Conservation (phyloP, 768 basidiomycete species). For the Coprinopsis sp. region DNA sequence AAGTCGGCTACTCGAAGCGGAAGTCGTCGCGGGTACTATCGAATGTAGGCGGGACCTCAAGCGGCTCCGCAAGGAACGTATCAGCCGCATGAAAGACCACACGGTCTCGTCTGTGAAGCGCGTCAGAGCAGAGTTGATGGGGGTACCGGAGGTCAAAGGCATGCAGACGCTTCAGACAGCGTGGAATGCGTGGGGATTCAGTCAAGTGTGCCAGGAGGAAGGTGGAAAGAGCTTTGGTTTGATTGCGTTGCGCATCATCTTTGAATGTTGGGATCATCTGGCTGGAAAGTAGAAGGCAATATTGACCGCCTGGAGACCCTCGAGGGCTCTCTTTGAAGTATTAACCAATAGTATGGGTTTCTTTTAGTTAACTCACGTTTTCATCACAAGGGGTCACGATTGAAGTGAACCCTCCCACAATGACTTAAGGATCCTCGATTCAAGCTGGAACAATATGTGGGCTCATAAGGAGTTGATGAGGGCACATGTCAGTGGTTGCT, state of each 20-base stretch:
- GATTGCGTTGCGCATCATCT: conserved; percentile 53
- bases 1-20: conserved; percentile 61
- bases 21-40: conserved; percentile 72
- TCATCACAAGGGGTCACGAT: too few species aligned
- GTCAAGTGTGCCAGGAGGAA: conserved; percentile 32
- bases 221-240: conserved; percentile 65
- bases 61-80: conserved; percentile 53
- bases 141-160: conserved; percentile 24
- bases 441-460: too few species aligned
- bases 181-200: conserved; percentile 64
- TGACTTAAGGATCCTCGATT: too few species aligned
- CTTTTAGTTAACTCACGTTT: too few species aligned
- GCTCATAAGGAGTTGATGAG: too few species aligned
- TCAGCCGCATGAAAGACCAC: conserved; percentile 60
- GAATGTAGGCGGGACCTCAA: conserved; percentile 62
- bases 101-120: conserved; percentile 46
- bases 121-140: conserved; percentile 16
- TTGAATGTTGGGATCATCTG: conserved; percentile 57
- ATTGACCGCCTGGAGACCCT: too few species aligned
- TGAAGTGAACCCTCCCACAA: too few species aligned
- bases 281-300: too few species aligned
- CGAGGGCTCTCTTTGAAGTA: too few species aligned
- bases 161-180: conserved; percentile 36
- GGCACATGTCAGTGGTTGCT: too few species aligned
- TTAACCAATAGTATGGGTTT: too few species aligned